Conservation (phyloP, 805 yeast genomes). For the Lachancea meyersii region DNA sequence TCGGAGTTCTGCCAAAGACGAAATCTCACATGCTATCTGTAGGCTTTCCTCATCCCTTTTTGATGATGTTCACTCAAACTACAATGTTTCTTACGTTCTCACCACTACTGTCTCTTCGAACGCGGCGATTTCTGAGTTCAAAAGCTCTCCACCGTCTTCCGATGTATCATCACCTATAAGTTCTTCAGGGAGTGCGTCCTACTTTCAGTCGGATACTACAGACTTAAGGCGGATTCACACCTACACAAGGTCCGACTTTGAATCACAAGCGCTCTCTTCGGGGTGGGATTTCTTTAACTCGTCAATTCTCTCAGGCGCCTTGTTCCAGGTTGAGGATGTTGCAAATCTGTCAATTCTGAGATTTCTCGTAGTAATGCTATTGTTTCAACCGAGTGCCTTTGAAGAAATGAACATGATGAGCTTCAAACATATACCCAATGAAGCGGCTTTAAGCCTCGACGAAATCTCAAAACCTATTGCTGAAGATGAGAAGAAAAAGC, state of each 20-base stretch:
- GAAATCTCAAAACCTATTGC: neutral
- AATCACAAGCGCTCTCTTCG: neutral
- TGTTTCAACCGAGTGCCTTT: constrained; percentile 26
- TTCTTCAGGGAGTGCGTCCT: constrained; percentile 6
- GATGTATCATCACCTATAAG: constrained; percentile 3
- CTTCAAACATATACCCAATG: constrained; percentile 22
- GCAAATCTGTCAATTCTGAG: constrained; percentile 25
- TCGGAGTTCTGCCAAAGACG: constrained; percentile 7
- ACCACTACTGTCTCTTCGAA: constrained; percentile 8
- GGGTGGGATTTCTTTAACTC: constrained; percentile 4
- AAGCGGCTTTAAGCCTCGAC: constrained; percentile 2
- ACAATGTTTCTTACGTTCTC: constrained; percentile 19
- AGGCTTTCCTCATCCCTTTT: constrained; percentile 20
- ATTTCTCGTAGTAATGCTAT: constrained; percentile 21
- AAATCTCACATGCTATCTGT: constrained; percentile 10
- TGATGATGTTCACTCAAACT: constrained; percentile 24
- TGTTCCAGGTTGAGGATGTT: constrained; percentile 17
- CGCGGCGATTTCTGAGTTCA: constrained; percentile 8
- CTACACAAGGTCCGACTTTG: neutral
- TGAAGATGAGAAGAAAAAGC: constrained; percentile 13
- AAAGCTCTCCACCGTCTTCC: constrained; percentile 5
- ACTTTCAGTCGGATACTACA: neutral
- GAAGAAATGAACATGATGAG: constrained; percentile 19
- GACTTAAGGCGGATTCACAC: constrained; percentile 1
- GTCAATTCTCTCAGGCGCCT: constrained; percentile 3